These are phyloP conservation scores for Colletotrichum plurivorum DNA, from an alignment of 2,329 filamentous ascomycete genomes.

Conservation along the genomic window DNA sequence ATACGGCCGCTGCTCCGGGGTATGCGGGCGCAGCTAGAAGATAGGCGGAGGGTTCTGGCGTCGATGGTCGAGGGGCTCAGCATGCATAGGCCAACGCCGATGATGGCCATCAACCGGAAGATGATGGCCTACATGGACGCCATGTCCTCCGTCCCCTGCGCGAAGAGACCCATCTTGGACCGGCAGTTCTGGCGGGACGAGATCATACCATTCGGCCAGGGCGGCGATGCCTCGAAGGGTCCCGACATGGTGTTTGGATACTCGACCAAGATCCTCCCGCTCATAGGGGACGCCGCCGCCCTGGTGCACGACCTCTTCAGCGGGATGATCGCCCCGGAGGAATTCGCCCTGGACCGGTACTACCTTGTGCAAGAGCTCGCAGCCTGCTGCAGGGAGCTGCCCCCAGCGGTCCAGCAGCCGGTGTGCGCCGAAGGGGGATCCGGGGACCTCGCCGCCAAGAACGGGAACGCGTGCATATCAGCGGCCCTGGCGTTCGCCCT, in stretches of 20 bases:
- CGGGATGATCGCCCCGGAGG: background rate
- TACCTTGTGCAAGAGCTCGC: constrained; percentile 10
- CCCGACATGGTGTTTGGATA: constrained; percentile 36
- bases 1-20: constrained; percentile 23
- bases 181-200: constrained; percentile 13
- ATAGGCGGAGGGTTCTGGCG: background rate
- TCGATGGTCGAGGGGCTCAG: background rate
- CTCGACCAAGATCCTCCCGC: constrained; percentile 15
- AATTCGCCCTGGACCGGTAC: constrained; percentile 1
- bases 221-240: background rate
- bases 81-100: background rate
- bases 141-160: constrained; percentile 30
- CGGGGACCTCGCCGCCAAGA: background rate
- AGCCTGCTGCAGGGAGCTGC: background rate
- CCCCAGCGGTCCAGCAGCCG: background rate
- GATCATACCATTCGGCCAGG: background rate
- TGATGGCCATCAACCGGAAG: constrained; percentile 29
- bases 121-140: constrained; percentile 36
- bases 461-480: constrained; percentile 28
- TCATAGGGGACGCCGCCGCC: constrained; percentile 14
- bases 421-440: background rate
- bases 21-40: constrained; percentile 3
- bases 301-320: constrained; percentile 25
- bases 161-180: constrained; percentile 14
- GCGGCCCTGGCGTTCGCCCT: constrained; percentile 19